phyloP scores from a whole-genome alignment of 352 stramenopile species.

The Phytophthora uliginosa region DNA sequence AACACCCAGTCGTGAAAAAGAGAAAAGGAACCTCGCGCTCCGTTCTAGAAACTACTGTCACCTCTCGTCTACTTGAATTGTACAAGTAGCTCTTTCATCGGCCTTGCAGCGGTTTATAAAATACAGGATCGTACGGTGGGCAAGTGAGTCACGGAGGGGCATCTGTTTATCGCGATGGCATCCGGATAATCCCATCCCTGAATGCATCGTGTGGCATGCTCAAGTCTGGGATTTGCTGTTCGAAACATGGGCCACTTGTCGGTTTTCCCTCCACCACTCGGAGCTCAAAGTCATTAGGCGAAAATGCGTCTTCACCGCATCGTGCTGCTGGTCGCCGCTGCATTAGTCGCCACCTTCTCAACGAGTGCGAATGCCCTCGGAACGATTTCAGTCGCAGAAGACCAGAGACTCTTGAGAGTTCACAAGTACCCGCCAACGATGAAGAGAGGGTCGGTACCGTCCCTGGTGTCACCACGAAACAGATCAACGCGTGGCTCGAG shows the following conservation, averaged over 20 bases:
- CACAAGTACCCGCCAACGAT: not conserved
- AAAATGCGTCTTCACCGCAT: not conserved
- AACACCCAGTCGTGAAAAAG: no score
- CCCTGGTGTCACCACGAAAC: not conserved
- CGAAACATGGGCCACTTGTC: not conserved
- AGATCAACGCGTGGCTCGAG: not conserved
- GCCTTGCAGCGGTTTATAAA: no score
- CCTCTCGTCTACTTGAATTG: no score
- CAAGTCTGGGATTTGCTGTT: not conserved
- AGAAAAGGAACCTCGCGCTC: no score
- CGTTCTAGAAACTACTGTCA: no score
- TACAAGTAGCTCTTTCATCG: no score
- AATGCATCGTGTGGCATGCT: not conserved
- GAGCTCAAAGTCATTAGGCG: not conserved
- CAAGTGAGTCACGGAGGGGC: no score
- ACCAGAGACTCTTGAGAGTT: not conserved
- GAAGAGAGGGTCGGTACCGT: not conserved
- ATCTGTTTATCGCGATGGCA: not conserved
- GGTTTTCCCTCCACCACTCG: not conserved
- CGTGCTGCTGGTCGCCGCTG: not conserved
- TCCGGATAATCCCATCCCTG: constrained; percentile 1
- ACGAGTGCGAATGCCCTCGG: not conserved
- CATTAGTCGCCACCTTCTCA: not conserved
- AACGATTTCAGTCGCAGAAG: not conserved
- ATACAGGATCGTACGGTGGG: no score